Percentiles rank a stretch among this genome's conserved stretches.
These are phyloP conservation scores for Collybiopsis confluens DNA, from an alignment of 768 basidiomycete genomes.

Conservation along the genomic window DNA sequence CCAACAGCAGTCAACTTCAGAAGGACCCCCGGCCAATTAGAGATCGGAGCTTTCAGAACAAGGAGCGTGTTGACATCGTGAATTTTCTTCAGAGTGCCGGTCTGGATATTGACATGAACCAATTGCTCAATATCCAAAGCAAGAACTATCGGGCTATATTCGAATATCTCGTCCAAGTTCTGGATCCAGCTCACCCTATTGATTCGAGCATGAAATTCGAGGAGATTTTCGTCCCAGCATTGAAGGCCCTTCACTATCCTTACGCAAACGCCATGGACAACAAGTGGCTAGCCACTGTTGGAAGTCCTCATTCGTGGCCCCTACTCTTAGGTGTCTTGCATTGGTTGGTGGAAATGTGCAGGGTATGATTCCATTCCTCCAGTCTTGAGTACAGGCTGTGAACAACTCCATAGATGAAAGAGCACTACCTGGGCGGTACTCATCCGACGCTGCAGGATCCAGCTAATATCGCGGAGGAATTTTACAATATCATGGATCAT, in stretches of 20 bases:
- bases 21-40: slow-evolving; percentile 80
- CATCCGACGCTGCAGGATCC: slow-evolving; percentile 67
- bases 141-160: slow-evolving; percentile 88
- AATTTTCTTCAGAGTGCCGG: slow-evolving; percentile 63
- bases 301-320: slow-evolving; percentile 92
- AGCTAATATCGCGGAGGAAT: slow-evolving; percentile 63
- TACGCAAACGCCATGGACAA: slow-evolving; percentile 73
- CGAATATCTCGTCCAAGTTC: slow-evolving; percentile 62
- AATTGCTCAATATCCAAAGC: slow-evolving; percentile 72
- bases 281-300: slow-evolving; percentile 85
- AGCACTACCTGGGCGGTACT: slow-evolving; percentile 51
- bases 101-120: slow-evolving; percentile 64
- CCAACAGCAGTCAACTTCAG: slow-evolving; percentile 44
- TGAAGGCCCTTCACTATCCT: slow-evolving; percentile 81
- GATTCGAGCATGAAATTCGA: slow-evolving; percentile 53
- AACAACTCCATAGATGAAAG: slow-evolving; percentile 24
- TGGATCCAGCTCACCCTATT: slow-evolving; percentile 69
- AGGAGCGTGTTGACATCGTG: slow-evolving; percentile 75
- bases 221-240: slow-evolving; percentile 74
- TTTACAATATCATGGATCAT: slow-evolving; percentile 71
- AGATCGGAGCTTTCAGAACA: slow-evolving; percentile 66
- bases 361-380: slow-evolving; percentile 40
- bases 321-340: slow-evolving; percentile 81
- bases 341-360: slow-evolving; percentile 87
- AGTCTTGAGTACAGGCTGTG: background rate